Percentiles rank a stretch among this genome's conserved stretches.
phyloP scores from a whole-genome alignment of 306 rosid species.

The Phaseolus lunatus region DNA sequence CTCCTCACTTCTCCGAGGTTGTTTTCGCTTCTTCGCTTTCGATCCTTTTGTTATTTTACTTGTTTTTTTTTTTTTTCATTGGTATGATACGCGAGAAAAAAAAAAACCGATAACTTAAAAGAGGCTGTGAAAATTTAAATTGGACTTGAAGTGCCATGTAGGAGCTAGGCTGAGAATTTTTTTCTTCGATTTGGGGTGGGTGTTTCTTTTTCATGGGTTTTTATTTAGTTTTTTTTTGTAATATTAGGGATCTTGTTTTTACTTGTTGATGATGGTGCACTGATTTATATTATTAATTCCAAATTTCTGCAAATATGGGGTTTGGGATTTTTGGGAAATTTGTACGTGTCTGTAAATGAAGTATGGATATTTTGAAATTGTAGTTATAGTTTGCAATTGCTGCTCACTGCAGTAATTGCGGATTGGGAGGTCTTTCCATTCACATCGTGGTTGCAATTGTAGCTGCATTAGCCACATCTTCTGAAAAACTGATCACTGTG shows the following conservation, averaged over 20 bases:
- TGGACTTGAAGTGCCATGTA: background rate
- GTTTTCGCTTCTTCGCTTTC: conserved; percentile 27
- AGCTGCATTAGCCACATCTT: background rate
- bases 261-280: background rate
- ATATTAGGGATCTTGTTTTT: background rate
- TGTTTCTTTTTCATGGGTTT: background rate
- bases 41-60: too few relatives aligned
- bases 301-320: background rate
- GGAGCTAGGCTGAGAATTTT: background rate
- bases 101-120: background rate
- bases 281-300: background rate
- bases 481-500: background rate
- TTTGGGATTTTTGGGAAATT: background rate
- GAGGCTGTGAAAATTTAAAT: background rate
- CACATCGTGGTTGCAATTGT: background rate
- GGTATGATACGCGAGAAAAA: background rate
- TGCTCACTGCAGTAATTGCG: background rate
- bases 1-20: conserved; percentile 54
- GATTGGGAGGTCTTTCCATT: background rate
- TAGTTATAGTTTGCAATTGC: background rate
- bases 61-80: background rate
- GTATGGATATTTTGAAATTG: background rate
- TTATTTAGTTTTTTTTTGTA: background rate
- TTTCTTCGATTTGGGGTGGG: background rate
- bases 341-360: conserved; percentile 7